Percentiles rank a stretch among this genome's conserved stretches.
Evolutionary conservation across 169 alveolate species (phyloP).

Genomic region (Plasmodium gaboni): DNA sequence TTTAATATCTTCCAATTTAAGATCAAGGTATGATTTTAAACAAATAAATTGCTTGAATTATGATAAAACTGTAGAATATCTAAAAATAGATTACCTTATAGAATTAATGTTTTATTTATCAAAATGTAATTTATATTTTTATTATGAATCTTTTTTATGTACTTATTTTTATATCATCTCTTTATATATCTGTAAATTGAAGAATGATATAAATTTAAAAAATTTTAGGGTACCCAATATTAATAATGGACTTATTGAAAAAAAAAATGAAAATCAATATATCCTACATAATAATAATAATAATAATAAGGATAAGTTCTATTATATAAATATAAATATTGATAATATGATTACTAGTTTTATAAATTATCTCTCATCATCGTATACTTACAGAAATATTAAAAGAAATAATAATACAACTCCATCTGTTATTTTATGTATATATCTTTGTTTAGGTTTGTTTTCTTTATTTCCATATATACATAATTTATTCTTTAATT

Average conservation of each 20-base stretch:
- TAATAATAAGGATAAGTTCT: no score
- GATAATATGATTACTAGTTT: constrained; percentile 50
- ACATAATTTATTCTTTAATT: no score
- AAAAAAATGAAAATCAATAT: neutral
- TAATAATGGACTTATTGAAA: neutral
- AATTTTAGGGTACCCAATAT: neutral
- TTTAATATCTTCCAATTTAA: neutral
- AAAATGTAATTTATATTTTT: constrained; percentile 34
- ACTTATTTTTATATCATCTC: constrained; percentile 20
- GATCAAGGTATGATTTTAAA: neutral
- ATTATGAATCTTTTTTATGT: constrained; percentile 47
- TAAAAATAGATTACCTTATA: constrained; percentile 15
- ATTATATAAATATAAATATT: neutral
- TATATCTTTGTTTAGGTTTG: constrained; percentile 19
- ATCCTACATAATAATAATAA: no score
- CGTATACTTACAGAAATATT: constrained; percentile 19
- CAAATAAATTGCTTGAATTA: neutral
- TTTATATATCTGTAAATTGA: constrained; percentile 9
- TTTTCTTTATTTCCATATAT: neutral
- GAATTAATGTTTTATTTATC: constrained; percentile 49
- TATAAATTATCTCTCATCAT: constrained; percentile 47
- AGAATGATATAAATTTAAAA: neutral
- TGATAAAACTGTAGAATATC: neutral
- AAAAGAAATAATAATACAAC: neutral
- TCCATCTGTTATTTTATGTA: constrained; percentile 1